Percentiles rank a stretch among this genome's conserved stretches.
These are phyloP conservation scores for Xylaria sp. DNA, from an alignment of 2,329 filamentous ascomycete species.

Conservation along the genomic window DNA sequence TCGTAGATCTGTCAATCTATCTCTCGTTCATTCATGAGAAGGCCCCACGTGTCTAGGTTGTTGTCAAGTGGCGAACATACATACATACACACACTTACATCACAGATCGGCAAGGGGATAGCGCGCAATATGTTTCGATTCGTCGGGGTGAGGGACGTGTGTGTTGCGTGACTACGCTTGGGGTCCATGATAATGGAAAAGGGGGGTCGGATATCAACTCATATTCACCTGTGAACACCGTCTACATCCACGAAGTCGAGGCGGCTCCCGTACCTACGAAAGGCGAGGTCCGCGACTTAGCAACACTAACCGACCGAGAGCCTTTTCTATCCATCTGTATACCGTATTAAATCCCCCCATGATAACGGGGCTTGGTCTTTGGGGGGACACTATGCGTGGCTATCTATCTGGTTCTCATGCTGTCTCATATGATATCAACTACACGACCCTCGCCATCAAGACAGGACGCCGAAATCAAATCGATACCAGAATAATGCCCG, in stretches of 20 bases:
- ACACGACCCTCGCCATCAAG: not conserved
- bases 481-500: no score
- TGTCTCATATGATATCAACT: not conserved
- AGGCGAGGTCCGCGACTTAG: no score
- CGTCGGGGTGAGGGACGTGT: not conserved
- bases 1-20: not conserved
- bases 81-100: not conserved
- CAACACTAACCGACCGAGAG: no score
- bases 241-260: no score
- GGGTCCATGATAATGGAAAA: no score
- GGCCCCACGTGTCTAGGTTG: conserved; percentile 3
- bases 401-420: not conserved
- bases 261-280: no score
- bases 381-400: not conserved
- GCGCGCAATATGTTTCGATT: not conserved
- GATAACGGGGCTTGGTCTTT: not conserved
- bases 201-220: no score
- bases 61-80: not conserved
- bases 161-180: not conserved
- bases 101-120: not conserved
- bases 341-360: not conserved
- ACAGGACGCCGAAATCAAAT: not conserved
- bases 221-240: no score
- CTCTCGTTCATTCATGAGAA: not conserved
- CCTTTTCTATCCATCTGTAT: no score